Percentiles rank a stretch among this genome's conserved stretches.
Evolutionary conservation across 805 yeast species (phyloP).

Genomic region (Wickerhamiella sergipiensis): DNA sequence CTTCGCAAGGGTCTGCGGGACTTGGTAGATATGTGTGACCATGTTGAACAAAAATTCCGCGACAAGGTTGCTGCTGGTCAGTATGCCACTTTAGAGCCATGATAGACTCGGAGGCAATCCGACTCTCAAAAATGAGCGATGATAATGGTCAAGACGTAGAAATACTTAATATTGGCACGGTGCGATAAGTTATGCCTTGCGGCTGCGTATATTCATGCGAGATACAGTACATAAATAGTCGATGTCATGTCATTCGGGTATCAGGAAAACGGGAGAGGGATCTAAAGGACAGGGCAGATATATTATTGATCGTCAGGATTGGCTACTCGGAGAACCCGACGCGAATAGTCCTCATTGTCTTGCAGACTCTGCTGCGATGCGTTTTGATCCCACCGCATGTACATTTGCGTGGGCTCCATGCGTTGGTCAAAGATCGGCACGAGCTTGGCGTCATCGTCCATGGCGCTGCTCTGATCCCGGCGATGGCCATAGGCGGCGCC

Average conservation of each 20-base stretch:
- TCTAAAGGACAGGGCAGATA: too few species aligned
- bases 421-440: constrained; percentile 42
- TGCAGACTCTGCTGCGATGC: constrained; percentile 35
- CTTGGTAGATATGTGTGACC: constrained; percentile 66
- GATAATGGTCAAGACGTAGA: too few species aligned
- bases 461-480: constrained; percentile 9
- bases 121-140: too few species aligned
- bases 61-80: constrained; percentile 49
- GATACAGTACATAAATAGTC: neutral
- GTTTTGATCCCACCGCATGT: constrained; percentile 34
- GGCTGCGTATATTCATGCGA: neutral
- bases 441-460: constrained; percentile 21
- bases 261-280: too few species aligned
- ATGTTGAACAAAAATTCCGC: constrained; percentile 65
- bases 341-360: constrained; percentile 44
- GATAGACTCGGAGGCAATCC: too few species aligned
- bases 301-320: constrained; percentile 27
- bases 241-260: too few species aligned
- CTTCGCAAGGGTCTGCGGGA: constrained; percentile 83
- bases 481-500: neutral
- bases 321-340: constrained; percentile 42
- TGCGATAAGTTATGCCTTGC: neutral
- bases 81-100: constrained; percentile 19
- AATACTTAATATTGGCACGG: too few species aligned
- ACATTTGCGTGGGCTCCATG: constrained; percentile 43